Conservation (phyloP, 495 filamentous ascomycete species). For the Trichoderma erinaceum region DNA sequence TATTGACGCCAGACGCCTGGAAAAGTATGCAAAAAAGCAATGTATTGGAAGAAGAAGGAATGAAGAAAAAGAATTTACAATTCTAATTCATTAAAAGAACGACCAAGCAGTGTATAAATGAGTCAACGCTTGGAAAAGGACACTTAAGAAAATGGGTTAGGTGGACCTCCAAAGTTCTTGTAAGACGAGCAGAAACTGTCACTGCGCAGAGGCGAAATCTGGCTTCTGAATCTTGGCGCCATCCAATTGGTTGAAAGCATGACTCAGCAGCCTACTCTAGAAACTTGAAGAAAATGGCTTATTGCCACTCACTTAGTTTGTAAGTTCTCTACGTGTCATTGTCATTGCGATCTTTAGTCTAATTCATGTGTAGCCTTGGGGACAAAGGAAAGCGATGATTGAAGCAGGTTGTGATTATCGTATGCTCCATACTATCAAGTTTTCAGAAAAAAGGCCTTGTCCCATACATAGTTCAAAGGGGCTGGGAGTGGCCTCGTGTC, state of each 20-base stretch:
- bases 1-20: neutral
- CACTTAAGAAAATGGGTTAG: neutral
- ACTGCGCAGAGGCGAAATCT: conserved; percentile 6
- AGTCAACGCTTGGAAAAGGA: conserved; percentile 9
- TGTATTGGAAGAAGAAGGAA: neutral
- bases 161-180: neutral
- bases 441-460: neutral
- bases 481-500: neutral
- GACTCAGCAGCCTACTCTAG: conserved; percentile 16
- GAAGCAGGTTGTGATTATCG: neutral
- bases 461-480: neutral
- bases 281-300: neutral
- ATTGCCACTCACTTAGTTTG: neutral
- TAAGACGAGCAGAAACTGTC: neutral
- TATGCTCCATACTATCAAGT: neutral
- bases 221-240: neutral
- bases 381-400: neutral
- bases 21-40: neutral
- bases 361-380: neutral
- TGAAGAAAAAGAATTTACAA: neutral
- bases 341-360: neutral
- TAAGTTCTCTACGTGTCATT: neutral
- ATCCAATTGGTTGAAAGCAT: conserved; percentile 14
- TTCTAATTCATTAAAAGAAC: neutral
- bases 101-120: neutral